A percentile compares a stretch with the other conserved stretches of the same genome.
Conservation (phyloP, 495 filamentous ascomycete genomes). For the Glutinoglossum americanum region DNA sequence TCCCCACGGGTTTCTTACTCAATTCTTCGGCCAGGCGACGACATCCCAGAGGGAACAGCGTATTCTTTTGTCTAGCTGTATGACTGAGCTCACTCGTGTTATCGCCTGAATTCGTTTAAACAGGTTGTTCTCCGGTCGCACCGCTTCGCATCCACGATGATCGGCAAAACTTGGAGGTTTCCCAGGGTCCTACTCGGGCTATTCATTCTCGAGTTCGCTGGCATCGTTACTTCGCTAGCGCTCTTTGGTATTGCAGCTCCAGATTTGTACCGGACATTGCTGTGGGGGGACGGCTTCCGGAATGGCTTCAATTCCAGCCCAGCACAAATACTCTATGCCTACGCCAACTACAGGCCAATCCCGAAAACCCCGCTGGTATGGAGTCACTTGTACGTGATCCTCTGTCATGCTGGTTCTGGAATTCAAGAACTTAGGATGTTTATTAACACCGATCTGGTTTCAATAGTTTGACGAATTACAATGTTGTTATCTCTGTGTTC, state of each 20-base stretch:
- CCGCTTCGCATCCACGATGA: not conserved
- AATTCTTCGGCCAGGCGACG: not conserved
- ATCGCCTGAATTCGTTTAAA: not conserved
- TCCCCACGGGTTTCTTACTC: not conserved
- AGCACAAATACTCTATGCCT: slow-evolving; percentile 45
- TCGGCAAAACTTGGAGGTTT: slow-evolving; percentile 38
- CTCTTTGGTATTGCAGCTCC: slow-evolving; percentile 67
- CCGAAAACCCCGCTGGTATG: slow-evolving; percentile 53
- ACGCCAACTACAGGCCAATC: slow-evolving; percentile 49
- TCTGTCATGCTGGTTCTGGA: not conserved
- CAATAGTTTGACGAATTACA: slow-evolving; percentile 52
- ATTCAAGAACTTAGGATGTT: not conserved
- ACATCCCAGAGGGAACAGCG: not conserved
- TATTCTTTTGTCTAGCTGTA: not conserved
- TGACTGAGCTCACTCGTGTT: not conserved
- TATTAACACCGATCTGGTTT: slow-evolving; percentile 7
- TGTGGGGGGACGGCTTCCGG: slow-evolving; percentile 65
- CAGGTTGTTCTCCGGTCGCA: not conserved
- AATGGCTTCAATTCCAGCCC: slow-evolving; percentile 73
- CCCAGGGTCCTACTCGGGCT: slow-evolving; percentile 40
- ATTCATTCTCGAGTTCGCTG: slow-evolving; percentile 44
- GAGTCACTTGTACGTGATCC: slow-evolving; percentile 48
- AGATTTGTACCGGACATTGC: slow-evolving; percentile 49
- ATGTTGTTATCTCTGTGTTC: slow-evolving; percentile 63
- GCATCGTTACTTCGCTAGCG: slow-evolving; percentile 48